These are phyloP conservation scores for Neurospora crassa DNA, from an alignment of 2,329 filamentous ascomycete species.

Conservation along the genomic window DNA sequence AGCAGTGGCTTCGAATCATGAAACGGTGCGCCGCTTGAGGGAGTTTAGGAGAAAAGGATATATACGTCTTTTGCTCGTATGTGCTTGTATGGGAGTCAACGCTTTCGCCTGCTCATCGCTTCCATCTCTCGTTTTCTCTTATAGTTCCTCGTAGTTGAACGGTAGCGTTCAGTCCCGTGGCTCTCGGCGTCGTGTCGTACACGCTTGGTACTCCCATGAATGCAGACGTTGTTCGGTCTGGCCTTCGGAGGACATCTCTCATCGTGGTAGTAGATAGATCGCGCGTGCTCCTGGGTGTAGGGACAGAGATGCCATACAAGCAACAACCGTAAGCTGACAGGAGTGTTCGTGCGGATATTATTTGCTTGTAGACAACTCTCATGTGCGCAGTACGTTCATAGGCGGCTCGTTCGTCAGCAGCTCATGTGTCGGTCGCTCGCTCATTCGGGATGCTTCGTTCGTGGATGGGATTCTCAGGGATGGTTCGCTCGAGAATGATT, in stretches of 20 bases:
- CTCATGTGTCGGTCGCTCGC: too few relatives aligned
- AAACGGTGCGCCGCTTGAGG: neutral
- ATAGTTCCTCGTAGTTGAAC: neutral
- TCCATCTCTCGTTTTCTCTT: neutral
- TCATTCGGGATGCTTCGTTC: too few relatives aligned
- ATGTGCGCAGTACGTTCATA: too few relatives aligned
- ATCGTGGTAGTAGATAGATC: neutral
- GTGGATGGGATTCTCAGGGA: neutral
- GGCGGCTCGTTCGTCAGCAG: neutral
- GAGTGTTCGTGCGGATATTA: fast-evolving
- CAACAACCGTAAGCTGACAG: too few relatives aligned
- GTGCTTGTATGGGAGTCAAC: neutral
- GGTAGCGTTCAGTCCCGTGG: neutral
- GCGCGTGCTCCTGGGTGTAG: fast-evolving
- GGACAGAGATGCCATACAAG: neutral
- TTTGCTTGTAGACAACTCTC: neutral
- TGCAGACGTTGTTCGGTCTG: fast-evolving
- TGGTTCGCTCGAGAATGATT: too few relatives aligned
- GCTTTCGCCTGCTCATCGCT: neutral
- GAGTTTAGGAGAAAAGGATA: neutral
- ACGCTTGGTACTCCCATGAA: neutral
- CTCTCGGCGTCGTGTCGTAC: neutral
- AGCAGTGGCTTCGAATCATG: neutral
- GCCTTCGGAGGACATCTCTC: neutral
- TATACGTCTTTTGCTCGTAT: neutral